Conservation (phyloP, 768 basidiomycete species). For the Auricularia heimuer region DNA sequence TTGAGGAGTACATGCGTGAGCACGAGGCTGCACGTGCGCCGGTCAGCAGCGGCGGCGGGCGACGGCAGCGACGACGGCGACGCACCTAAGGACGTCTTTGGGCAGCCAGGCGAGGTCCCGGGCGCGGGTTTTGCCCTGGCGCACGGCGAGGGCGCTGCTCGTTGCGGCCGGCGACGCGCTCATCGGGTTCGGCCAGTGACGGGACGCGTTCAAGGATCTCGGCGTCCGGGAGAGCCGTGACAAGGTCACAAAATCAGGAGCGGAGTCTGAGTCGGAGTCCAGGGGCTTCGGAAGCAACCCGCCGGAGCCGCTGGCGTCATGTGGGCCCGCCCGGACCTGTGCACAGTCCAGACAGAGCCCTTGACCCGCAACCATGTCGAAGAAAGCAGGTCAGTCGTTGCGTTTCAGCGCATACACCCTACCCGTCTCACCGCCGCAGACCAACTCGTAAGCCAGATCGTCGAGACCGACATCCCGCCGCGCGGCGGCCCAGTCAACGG, state of each 20-base stretch:
- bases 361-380: too few relatives aligned
- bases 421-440: too few relatives aligned
- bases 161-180: background rate
- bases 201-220: background rate
- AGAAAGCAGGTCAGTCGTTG: too few relatives aligned
- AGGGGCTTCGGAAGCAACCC: too few relatives aligned
- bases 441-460: too few relatives aligned
- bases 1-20: background rate
- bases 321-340: too few relatives aligned
- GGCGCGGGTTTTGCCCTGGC: slow-evolving; percentile 6
- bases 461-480: background rate
- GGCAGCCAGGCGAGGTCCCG: slow-evolving; percentile 7
- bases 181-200: background rate
- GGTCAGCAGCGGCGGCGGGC: background rate
- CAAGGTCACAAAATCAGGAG: background rate
- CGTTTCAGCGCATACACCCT: too few relatives aligned
- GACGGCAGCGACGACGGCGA: background rate
- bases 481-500: background rate
- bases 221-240: background rate
- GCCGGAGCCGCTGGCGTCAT: too few relatives aligned
- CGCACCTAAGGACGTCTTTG: slow-evolving; percentile 7
- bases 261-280: background rate
- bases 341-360: too few relatives aligned
- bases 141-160: background rate
- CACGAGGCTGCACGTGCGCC: background rate